Base-by-base conservation (phyloP, 192 early-diverging fungal genomes). In the Umbelopsis vinacea region DNA sequence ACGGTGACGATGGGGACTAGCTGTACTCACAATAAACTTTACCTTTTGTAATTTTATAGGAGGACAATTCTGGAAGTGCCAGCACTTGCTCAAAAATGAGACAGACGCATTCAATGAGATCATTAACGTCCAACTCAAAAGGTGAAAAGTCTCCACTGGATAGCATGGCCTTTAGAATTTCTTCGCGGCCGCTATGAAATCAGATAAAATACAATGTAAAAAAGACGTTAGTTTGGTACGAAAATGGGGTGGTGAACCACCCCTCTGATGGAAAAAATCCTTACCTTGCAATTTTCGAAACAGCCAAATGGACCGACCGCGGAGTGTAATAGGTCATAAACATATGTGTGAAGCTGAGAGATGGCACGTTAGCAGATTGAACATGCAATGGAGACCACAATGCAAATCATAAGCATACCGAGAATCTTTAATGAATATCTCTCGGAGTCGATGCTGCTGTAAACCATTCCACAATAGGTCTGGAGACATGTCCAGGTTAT, bases 81-180 rank as follows among this genome's bases (percentile, higher is more conserved):
- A 91, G 80, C 53, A 86, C 83, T 60, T 91, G 87, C 77, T 91
- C 84, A 73, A 93, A 86, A 69, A 93, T 86, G 37, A 93, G 74
- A 47, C 84, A 83, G 0, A 87, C 88, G 69, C 88, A 88, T 66
- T 88, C 88, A 68, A 93, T 82, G 57, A 92, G 75, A 67, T 93
- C 91, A 60, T 83, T 79, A 52, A 86, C 80, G 26, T 76, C 73
- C 26, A 90, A 77, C 57, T 88, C 87, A 76, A 89, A 88, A n/a
- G 92, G 90, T 74, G 81, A 82, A 76, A 91, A 91, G 33, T 89
- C 87, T 91, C 92, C 92, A 38, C 86, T 87, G 19, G 84, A 77
- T 2, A 93, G 71, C 70, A 79, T 80, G 22, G 48, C 70, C 38
- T 87, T 89, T n/a, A 93, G 84, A 46, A 69, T 19, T 40, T 77